Evolutionary conservation across 1,139 yeast species (phyloP).

Genomic region (Sugiyamaella neomexicana): DNA sequence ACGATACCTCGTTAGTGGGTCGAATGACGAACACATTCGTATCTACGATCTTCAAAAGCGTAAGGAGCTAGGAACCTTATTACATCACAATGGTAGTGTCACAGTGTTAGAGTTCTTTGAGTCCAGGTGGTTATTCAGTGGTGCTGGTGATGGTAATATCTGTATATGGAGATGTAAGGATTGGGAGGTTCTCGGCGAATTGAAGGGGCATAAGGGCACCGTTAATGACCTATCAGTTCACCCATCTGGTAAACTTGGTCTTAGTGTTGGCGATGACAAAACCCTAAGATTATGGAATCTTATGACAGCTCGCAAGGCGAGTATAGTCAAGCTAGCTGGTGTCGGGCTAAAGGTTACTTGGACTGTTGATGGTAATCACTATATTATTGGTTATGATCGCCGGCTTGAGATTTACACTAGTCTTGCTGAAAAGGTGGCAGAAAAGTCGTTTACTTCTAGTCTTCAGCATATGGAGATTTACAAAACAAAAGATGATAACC

Average conservation of each 20-base stretch:
- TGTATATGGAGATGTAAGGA: slow-evolving; percentile 94
- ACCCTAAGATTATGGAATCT: slow-evolving; percentile 90
- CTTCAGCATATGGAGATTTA: slow-evolving; percentile 57
- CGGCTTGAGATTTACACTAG: slow-evolving; percentile 68
- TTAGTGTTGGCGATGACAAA: slow-evolving; percentile 82
- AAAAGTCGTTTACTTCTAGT: slow-evolving; percentile 51
- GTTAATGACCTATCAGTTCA: slow-evolving; percentile 86
- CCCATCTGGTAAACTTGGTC: slow-evolving; percentile 88
- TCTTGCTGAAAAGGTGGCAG: slow-evolving; percentile 54
- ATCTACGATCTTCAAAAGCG: slow-evolving; percentile 92
- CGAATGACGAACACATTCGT: slow-evolving; percentile 93
- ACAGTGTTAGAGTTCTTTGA: slow-evolving; percentile 70
- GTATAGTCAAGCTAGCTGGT: slow-evolving; percentile 71
- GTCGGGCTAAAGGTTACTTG: slow-evolving; percentile 49
- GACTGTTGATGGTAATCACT: slow-evolving; percentile 58
- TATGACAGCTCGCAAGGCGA: slow-evolving; percentile 97
- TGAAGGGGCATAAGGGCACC: slow-evolving; percentile 72
- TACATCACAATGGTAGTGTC: slow-evolving; percentile 88
- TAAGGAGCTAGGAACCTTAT: slow-evolving; percentile 86
- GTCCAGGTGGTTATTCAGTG: slow-evolving; percentile 80
- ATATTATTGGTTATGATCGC: slow-evolving; percentile 71
- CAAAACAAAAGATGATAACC: slow-evolving; percentile 35
- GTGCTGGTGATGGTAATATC: slow-evolving; percentile 88
- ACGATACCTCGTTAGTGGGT: slow-evolving; percentile 88
- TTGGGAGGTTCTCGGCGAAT: slow-evolving; percentile 88